Base-by-base conservation (phyloP, 208 protist genomes). In the Leishmania tropica region DNA sequence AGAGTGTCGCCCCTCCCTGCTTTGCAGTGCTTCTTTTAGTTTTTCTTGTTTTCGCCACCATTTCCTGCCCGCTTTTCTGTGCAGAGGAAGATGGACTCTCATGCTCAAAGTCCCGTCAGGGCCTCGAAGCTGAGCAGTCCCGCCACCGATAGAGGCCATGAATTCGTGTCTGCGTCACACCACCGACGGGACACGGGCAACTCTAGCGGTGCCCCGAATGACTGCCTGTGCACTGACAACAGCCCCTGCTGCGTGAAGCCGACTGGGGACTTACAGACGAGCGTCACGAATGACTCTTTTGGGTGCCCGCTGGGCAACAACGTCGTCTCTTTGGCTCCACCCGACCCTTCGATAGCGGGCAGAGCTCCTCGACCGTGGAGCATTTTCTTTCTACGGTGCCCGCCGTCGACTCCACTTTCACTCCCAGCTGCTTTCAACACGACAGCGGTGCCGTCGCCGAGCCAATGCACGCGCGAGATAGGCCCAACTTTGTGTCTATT, bases 251-350 rank as follows among this genome's bases (percentile, higher is more conserved):
- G 37, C 15, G 8, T 42, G 21, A 60, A 35, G 24, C 76, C 45
- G 13, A 64, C n/a, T 71, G 67, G 45, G 31, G 80, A 40, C 19
- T 62, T 73, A 5, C 65, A 72, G 31, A 62, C 35, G 37, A 67
- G 71, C 42, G 35, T 81, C 19, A 86, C 76, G 58, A 92, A 90
- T 54, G 87, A 92, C 73, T 92, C 88, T 78, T 92, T 92, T 70
- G 84, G 82, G 21, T 64, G 82, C 31, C 82, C 78, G 42, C 68
- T 87, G 53, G 70, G 81, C 75, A 51, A 74, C 75, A 75, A 80
- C 35, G 75, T 86, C 28, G 73, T 88, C 48, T 88, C 48, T 83
- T 92, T 24, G 86, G 83, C 70, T 64, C 86, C 51, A 92, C 88
- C 11, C 76, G 81, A 7, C 88, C 88, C 17, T 92, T 87, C 76